These are phyloP conservation scores for Trametes sanguinea DNA, from an alignment of 768 basidiomycete genomes.

Conservation along the genomic window DNA sequence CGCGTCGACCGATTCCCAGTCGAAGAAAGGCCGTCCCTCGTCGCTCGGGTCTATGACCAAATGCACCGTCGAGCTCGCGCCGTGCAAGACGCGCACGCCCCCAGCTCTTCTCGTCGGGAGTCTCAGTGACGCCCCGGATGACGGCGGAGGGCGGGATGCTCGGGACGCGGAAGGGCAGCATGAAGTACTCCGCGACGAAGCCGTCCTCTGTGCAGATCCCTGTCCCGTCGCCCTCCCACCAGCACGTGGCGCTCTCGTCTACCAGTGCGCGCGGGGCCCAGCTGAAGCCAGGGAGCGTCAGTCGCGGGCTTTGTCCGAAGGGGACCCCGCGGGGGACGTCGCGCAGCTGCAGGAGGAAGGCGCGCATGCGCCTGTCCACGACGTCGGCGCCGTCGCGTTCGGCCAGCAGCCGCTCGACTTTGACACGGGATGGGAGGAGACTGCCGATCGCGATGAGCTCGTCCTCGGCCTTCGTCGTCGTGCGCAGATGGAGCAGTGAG, in stretches of 20 bases:
- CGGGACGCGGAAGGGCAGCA: not conserved
- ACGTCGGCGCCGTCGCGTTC: not conserved
- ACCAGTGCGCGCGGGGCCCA: not conserved
- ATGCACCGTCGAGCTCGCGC: too few species aligned
- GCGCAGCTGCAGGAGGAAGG: constrained; percentile 3
- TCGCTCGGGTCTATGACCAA: too few species aligned
- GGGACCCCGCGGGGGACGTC: not conserved
- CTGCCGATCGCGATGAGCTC: constrained; percentile 14
- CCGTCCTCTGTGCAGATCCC: not conserved
- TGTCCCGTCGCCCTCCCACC: not conserved
- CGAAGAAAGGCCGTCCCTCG: too few species aligned
- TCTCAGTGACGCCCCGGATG: too few species aligned
- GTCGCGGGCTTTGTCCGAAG: not conserved
- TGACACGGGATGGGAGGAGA: constrained; percentile 3
- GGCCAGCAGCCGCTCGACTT: not conserved
- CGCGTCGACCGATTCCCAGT: too few species aligned
- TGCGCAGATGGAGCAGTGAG: constrained; percentile 2
- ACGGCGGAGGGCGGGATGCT: not conserved
- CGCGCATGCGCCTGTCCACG: constrained; percentile 9
- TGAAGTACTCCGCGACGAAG: not conserved
- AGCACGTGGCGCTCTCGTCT: not conserved
- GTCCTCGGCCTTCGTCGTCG: constrained; percentile 14
- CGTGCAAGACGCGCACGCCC: too few species aligned
- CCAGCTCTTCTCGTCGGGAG: not conserved
- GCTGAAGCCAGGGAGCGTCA: not conserved